Percentiles rank a stretch among this genome's conserved stretches.
These are phyloP conservation scores for Fomitopsis betulina DNA, from an alignment of 1,284 basidiomycete species.

Conservation along the genomic window DNA sequence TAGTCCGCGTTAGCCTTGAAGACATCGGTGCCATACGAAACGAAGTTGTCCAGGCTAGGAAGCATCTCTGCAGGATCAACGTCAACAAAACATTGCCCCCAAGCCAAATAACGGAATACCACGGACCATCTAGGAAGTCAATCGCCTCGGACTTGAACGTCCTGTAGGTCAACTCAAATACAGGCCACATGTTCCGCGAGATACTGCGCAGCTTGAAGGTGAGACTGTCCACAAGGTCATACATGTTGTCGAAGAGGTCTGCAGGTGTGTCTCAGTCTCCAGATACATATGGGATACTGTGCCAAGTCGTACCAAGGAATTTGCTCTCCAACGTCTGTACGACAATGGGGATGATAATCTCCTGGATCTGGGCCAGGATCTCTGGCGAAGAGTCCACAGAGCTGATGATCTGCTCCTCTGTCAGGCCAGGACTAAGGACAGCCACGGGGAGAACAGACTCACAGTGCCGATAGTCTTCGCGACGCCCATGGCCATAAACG, in stretches of 20 bases:
- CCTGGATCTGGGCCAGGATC: constrained; percentile 78
- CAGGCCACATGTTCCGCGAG: constrained; percentile 81
- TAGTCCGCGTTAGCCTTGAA: constrained; percentile 76
- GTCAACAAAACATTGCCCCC: neutral
- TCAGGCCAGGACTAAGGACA: neutral
- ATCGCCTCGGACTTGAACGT: constrained; percentile 83
- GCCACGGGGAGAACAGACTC: constrained; percentile 18
- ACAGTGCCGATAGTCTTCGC: constrained; percentile 79
- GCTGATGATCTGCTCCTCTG: constrained; percentile 48
- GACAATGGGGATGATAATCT: constrained; percentile 78
- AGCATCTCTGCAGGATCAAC: constrained; percentile 67
- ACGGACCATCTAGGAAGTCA: constrained; percentile 79
- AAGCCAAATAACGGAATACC: neutral
- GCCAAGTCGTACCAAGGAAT: constrained; percentile 48
- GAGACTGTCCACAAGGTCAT: constrained; percentile 81
- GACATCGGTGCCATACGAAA: constrained; percentile 78
- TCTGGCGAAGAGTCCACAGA: constrained; percentile 74
- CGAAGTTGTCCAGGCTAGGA: constrained; percentile 85
- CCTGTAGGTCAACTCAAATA: constrained; percentile 80
- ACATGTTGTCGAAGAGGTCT: constrained; percentile 89
- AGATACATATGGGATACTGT: neutral
- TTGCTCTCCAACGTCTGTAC: constrained; percentile 74
- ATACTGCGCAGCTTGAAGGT: constrained; percentile 82
- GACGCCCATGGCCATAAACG: constrained; percentile 81
- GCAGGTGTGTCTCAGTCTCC: neutral